Conservation (phyloP, 148 eudicot genomes). For the Selenicereus undatus region DNA sequence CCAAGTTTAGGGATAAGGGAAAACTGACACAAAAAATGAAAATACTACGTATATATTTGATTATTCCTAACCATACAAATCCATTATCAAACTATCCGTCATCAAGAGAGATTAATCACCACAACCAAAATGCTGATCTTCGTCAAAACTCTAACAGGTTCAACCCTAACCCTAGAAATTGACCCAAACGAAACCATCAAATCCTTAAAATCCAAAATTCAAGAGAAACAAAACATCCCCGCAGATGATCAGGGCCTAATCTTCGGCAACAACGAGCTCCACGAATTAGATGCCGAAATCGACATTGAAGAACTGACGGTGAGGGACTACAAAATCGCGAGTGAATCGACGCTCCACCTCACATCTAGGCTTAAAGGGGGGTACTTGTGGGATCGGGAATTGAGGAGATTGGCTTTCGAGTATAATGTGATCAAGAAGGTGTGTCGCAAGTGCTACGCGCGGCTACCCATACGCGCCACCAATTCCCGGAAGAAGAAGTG, state of each 20-base stretch:
- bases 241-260: neutral
- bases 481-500: conserved; percentile 22
- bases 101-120: neutral
- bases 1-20: neutral
- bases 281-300: neutral
- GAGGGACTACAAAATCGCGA: neutral
- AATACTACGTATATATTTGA: too few species aligned
- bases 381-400: neutral
- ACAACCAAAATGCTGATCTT: conserved; percentile 9
- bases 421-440: conserved; percentile 2
- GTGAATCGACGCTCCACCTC: neutral
- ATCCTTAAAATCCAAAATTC: neutral
- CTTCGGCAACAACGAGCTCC: neutral
- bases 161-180: conserved; percentile 10
- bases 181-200: conserved; percentile 10
- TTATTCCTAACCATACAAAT: too few species aligned
- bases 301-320: neutral
- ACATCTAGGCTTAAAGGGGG: conserved; percentile 10
- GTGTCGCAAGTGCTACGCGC: conserved; percentile 14
- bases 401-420: neutral
- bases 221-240: conserved; percentile 9
- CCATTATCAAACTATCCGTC: too few species aligned
- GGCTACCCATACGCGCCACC: conserved; percentile 5
- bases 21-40: neutral
- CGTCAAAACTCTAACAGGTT: conserved; percentile 1